Evolutionary conservation across 257 asterid genomes (phyloP), one percentile per base, ranked within the genome.

Genomic region (Ballota nigra): DNA sequence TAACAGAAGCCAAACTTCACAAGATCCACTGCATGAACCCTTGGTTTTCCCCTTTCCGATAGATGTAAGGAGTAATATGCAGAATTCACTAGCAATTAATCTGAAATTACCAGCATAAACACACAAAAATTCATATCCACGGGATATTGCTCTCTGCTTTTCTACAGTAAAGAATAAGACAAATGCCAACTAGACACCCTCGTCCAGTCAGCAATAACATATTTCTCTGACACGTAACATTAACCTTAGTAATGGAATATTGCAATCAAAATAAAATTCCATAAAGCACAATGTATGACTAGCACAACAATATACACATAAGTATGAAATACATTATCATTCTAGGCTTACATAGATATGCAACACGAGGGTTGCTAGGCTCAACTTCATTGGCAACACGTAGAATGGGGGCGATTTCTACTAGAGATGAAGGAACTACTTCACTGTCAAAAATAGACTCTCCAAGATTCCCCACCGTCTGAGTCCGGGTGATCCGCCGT

Each of bases 361-460:
- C 95, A 29, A 95, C 99, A 56, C 99, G 96, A 51, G 99, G 95
- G 74, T 95, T 92, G 93, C 92, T 88, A 20, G 89, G 89, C 89
- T 95, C 99, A 45, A 95, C 98, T 86, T 95, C 99, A 89, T 95
- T 95, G 59, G 99, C 99, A 77, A 95, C 99, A 84, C 99, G 99
- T 63, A 95, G 97, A 86, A 95, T 92, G 28, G 99, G 99, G 53
- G 99, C 99, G 40, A 95, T 95, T 82, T 95, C 98, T 71, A 84
- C 97, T 58, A 95, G 83, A 26, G 99, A 92, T 9, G 99, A 95
- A n/a, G 99, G 99, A 76, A 95, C 97, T 63, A 94, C 97, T 83
- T 94, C 98, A 82, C 99, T 94, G 75, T 94, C 99, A 75, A 94
- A 87, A 23, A 87, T 82, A 38, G 95, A 81, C 81, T 95, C 99